Evolutionary conservation across 1,284 basidiomycete genomes (phyloP), one percentile per base, ranked within the genome.

Genomic region (Cutaneotrichosporon cutaneum): DNA sequence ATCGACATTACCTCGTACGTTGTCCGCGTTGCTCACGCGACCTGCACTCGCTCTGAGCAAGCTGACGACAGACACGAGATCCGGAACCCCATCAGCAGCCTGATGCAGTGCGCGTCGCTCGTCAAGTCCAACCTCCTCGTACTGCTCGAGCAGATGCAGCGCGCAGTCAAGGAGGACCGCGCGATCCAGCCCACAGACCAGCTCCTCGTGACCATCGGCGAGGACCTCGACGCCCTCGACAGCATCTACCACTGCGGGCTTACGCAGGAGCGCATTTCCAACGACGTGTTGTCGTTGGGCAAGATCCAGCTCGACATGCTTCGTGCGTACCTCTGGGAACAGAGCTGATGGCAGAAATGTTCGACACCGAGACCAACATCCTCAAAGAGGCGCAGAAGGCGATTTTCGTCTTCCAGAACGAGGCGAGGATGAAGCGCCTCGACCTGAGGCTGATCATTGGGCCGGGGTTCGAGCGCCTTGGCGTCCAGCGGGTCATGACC

Each of bases 241-340:
- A 64, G 60, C 50, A 67, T 67, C 32, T 67, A 67, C 50, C 66
- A 67, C 45, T 67, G 66, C 22, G 76, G 77, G 21, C 68, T 77
- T 18, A 70, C 74, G 10, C 77, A 79, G 63, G 76, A 77, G 59
- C 70, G 76, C 9, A 78, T 80, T 53, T 73, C 74, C 32, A 77
- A 80, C 56, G 78, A 80, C 44, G 72, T 79, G 24, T 66, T 78
- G 10, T 76, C 76, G 1, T 63, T 80, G 2, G 76, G 76, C 16
- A 69, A 77, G 45, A 72, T 80, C 22, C 78, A 80, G 59, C 69
- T 79, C 8, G 62, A 62, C 56, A 50, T 52, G 27, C 30, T 68
- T n/a, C 61, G 60, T 62, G 44, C 45, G 51, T 54, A n/a, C 4
- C 6, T n/a, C n/a, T 7, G 21, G 2, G 16, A 18, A 8, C 18